Percentiles rank a stretch among this genome's conserved stretches.
phyloP scores from a whole-genome alignment of 176 grass and related monocot genomes.

The bread wheat (Triticum aestivum) region DNA sequence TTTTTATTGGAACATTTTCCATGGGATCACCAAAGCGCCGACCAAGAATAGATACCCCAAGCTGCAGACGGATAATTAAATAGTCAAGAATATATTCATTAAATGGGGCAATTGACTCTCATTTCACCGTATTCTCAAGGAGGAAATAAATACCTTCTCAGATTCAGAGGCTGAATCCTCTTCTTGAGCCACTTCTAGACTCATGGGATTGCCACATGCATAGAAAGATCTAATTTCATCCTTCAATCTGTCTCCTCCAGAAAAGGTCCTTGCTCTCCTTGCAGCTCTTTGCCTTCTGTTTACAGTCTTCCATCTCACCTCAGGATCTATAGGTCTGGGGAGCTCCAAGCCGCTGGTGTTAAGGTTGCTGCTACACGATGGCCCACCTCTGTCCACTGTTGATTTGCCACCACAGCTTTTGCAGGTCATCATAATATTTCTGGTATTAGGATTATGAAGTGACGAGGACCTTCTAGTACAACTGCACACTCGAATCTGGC shows the following conservation, averaged over 20 bases:
- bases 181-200: conserved; percentile 37
- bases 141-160: conserved; percentile 69
- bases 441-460: conserved; percentile 23
- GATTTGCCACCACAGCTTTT: conserved; percentile 53
- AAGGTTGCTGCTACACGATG: conserved; percentile 53
- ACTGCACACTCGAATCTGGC: conserved; percentile 48
- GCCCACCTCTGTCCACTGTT: conserved; percentile 33
- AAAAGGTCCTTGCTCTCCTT: conserved; percentile 68
- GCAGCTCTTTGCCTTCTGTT: conserved; percentile 60
- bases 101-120: conserved; percentile 9
- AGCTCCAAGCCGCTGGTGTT: conserved; percentile 57
- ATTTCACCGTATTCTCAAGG: conserved; percentile 23
- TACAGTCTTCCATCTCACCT: conserved; percentile 71
- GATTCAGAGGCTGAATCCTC: conserved; percentile 71
- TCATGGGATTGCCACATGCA: conserved; percentile 28
- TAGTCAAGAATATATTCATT: conserved; percentile 24
- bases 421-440: conserved; percentile 47
- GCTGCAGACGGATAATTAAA: conserved; percentile 45
- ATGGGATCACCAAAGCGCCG: conserved; percentile 70
- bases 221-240: conserved; percentile 43
- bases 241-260: conserved; percentile 48
- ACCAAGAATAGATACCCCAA: conserved; percentile 90
- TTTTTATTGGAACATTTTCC: conserved; percentile 89
- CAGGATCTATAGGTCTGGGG: conserved; percentile 54
- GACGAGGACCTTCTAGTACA: conserved; percentile 32